These are phyloP conservation scores for Pseudocercospora fuligena DNA, from an alignment of 2,329 filamentous ascomycete genomes.

Conservation along the genomic window DNA sequence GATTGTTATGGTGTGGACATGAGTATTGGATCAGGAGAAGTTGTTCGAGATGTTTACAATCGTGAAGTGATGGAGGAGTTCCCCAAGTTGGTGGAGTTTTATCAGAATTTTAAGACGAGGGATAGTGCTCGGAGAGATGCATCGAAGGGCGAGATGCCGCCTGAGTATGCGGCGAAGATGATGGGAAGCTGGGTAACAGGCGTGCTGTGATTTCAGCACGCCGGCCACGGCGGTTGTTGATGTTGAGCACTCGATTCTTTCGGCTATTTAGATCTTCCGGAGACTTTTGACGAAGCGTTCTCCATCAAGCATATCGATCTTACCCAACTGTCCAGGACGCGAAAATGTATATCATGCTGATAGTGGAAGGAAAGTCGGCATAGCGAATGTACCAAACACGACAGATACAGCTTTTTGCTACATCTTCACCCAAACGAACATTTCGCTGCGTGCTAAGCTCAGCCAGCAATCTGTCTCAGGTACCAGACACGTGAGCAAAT, in stretches of 20 bases:
- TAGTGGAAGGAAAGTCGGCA: no score
- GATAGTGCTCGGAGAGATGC: constrained; percentile 18
- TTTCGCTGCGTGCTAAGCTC: background rate
- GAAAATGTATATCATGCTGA: no score
- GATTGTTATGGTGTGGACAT: constrained; percentile 24
- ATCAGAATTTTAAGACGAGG: constrained; percentile 18
- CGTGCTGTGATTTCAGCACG: constrained; percentile 1
- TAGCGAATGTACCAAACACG: no score
- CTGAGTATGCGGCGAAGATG: constrained; percentile 9
- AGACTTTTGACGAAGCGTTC: no score
- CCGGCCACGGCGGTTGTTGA: no score
- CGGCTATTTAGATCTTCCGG: no score
- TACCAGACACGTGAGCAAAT: background rate
- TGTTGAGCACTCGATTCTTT: no score
- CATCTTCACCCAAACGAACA: background rate
- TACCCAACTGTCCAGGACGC: no score
- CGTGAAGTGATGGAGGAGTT: constrained; percentile 20
- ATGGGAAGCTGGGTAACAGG: constrained; percentile 20
- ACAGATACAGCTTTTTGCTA: no score
- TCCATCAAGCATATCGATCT: no score
- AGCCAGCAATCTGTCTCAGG: background rate
- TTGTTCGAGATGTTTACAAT: constrained; percentile 17
- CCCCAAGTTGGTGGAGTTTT: constrained; percentile 22
- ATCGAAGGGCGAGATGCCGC: constrained; percentile 15
- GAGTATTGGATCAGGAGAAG: constrained; percentile 19